Percentiles rank a stretch among this genome's conserved stretches.
These are phyloP conservation scores for Penstemon davidsonii DNA, from an alignment of 257 asterid species.

Conservation along the genomic window DNA sequence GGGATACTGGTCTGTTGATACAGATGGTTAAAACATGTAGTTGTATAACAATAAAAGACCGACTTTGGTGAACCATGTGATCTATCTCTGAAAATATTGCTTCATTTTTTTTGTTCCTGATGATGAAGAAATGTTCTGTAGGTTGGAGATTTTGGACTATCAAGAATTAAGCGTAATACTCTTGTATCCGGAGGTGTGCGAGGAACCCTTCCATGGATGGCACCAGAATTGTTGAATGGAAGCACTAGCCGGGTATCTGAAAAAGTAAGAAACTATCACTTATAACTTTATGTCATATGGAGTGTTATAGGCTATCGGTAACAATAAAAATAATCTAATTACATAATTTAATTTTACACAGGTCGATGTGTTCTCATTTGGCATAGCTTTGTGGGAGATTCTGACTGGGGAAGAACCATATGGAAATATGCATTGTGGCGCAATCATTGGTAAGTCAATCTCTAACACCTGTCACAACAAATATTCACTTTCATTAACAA, in stretches of 20 bases:
- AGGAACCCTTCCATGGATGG: slow-evolving; percentile 86
- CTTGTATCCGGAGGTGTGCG: slow-evolving; percentile 79
- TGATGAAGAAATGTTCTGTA: slow-evolving; percentile 30
- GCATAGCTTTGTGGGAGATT: slow-evolving; percentile 76
- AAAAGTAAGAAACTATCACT: slow-evolving; percentile 38
- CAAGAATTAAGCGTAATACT: slow-evolving; percentile 68
- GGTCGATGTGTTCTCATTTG: slow-evolving; percentile 87
- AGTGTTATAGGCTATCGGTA: slow-evolving; percentile 8
- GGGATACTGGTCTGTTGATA: slow-evolving; percentile 2
- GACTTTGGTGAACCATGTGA: background rate
- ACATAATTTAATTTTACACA: slow-evolving; percentile 32
- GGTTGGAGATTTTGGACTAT: slow-evolving; percentile 82
- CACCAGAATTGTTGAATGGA: slow-evolving; percentile 74
- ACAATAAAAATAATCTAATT: slow-evolving; percentile 18
- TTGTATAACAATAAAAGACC: background rate
- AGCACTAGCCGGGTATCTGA: slow-evolving; percentile 65
- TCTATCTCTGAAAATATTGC: background rate
- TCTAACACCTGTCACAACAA: slow-evolving; percentile 14
- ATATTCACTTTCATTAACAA: background rate
- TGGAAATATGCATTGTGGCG: slow-evolving; percentile 81
- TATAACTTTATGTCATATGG: slow-evolving; percentile 12
- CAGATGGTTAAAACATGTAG: background rate
- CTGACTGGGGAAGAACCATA: slow-evolving; percentile 80
- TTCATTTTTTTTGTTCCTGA: slow-evolving; percentile 14
- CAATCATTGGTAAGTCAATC: slow-evolving; percentile 63